Base-by-base conservation (phyloP, 139 green algal genomes). In the Picochlorum sp. region DNA sequence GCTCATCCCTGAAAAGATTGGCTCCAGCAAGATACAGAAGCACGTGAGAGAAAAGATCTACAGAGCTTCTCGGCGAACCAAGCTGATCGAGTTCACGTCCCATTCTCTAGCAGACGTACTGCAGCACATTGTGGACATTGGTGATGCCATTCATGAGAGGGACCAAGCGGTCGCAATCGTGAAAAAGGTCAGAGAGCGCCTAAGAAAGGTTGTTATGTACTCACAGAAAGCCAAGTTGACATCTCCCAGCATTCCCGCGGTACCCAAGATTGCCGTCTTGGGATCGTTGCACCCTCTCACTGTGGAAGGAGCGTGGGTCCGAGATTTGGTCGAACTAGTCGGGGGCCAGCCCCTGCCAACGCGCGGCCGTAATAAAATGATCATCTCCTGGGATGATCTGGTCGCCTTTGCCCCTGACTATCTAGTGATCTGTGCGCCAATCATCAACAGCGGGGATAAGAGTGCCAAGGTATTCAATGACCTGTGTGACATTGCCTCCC, bases 81-180 rank as follows among this genome's bases (percentile, higher is more conserved):
- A 41, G 8, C 8, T 41, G 47, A 54, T 54, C n/a, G n/a, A 26
- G 47, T 13, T 54, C 16, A 21, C 16, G 1, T 21, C 47, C 5
- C 65, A 71, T 66, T 84, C 68, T 18, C 65, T 95, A 8, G 28
- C 66, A 21, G 90, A 97, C 34, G 84, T 94, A 16, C 69, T 97
- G 15, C 80, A 94, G 34, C 72, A 78, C 6, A 86, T 97, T 21
- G 34, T 90, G 16, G 60, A 84, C 71, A 72, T 97, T 7, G 91
- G 85, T 9, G 66, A 73, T 1, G 84, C 84, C 2, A 77, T 82
- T 8, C 84, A 78, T 3, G 80, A 79, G 16, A 51, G 73, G 3
- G 69, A 83, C 3, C 65, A 76, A 26, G 90, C 86, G 3, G 49
- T 68, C 13, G 49, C 60, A 51, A 65, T 92, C 16, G 81, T 92